phyloP scores from a whole-genome alignment of 2,329 filamentous ascomycete species.

The Beauveria pseudobassiana region DNA sequence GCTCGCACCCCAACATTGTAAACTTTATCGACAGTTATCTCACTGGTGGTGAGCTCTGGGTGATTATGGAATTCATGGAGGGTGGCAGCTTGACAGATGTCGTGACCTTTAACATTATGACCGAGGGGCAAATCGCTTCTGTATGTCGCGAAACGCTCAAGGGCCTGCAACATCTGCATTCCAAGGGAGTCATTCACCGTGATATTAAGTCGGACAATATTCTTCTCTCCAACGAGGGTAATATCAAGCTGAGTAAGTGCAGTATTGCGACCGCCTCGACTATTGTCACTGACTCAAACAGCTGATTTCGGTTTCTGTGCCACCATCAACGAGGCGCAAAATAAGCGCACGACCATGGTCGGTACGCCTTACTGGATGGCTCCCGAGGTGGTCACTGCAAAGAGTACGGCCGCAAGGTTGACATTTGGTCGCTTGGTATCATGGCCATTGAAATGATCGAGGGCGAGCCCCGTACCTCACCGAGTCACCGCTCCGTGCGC shows the following conservation, averaged over 20 bases:
- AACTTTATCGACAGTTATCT: constrained; percentile 99
- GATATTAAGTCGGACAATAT: constrained; percentile 99
- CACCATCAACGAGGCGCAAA: constrained; percentile 93
- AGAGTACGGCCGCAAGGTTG: constrained; percentile 96
- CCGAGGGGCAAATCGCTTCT: constrained; percentile 90
- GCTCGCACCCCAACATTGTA: constrained; percentile 96
- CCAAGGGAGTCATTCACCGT: constrained; percentile 94
- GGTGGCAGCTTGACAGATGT: constrained; percentile 96
- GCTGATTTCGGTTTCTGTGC: constrained; percentile 98
- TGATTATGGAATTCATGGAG: constrained; percentile 99
- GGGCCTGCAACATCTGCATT: constrained; percentile 90
- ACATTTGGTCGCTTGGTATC: constrained; percentile 97
- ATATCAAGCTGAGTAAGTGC: constrained; percentile 88
- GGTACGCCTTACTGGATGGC: constrained; percentile 99
- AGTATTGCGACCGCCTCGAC: neutral
- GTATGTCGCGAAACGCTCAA: constrained; percentile 90
- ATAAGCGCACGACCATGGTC: constrained; percentile 98
- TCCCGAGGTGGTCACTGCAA: constrained; percentile 94
- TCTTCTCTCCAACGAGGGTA: constrained; percentile 83
- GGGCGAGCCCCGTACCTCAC: constrained; percentile 96
- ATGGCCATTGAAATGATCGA: constrained; percentile 99
- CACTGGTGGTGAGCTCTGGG: constrained; percentile 86
- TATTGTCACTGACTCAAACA: constrained; percentile 34
- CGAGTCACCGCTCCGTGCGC: constrained; percentile 82
- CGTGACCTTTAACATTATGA: constrained; percentile 99